phyloP scores from a whole-genome alignment of 805 yeast species.

The Schwanniomyces sp. region DNA sequence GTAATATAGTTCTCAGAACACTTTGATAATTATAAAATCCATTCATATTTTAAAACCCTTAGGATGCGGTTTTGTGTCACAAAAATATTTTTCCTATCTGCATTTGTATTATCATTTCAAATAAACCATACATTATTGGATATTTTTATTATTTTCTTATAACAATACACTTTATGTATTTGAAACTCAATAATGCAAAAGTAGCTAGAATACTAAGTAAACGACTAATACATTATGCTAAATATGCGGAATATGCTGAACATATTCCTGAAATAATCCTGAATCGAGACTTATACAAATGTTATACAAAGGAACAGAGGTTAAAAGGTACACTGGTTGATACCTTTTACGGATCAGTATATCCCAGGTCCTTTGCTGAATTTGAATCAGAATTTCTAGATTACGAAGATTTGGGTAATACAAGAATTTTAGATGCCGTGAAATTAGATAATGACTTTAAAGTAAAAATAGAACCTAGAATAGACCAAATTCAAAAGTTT shows the following conservation, averaged over 20 bases:
- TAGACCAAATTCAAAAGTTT: constrained; percentile 21
- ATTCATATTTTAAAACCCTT: background rate
- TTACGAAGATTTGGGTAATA: constrained; percentile 8
- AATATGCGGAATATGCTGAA: background rate
- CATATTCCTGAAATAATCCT: constrained; percentile 13
- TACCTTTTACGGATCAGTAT: constrained; percentile 13
- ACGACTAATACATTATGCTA: background rate
- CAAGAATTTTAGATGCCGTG: constrained; percentile 7
- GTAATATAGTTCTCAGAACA: too few species aligned
- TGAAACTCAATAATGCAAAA: background rate
- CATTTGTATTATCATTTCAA: background rate
- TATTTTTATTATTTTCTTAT: background rate
- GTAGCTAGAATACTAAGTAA: background rate
- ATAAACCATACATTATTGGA: background rate
- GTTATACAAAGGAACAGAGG: constrained; percentile 9
- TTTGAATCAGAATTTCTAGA: constrained; percentile 12
- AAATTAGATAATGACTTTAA: constrained; percentile 9
- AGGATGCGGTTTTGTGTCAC: background rate
- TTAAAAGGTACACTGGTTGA: constrained; percentile 9
- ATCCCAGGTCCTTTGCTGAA: constrained; percentile 13
- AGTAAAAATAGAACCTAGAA: constrained; percentile 8
- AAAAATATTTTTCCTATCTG: background rate
- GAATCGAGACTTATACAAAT: constrained; percentile 21
- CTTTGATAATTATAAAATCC: too few species aligned
- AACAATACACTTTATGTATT: background rate